Base-by-base conservation (phyloP, 495 filamentous ascomycete genomes). In the Lentithecium fluviatile region DNA sequence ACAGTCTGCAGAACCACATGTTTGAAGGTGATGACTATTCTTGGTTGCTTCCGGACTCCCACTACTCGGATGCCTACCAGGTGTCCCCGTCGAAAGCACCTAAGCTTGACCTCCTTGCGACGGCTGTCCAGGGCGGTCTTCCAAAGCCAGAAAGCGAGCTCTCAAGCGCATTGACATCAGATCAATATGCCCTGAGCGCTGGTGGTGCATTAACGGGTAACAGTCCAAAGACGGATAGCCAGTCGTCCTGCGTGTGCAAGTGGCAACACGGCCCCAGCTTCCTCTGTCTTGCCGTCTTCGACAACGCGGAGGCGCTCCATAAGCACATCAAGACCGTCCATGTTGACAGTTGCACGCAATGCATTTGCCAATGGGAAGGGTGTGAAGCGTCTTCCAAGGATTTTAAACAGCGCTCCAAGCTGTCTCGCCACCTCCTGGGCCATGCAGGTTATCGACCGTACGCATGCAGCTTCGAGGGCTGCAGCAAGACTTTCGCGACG, bases 331-430 rank as follows among this genome's bases (percentile, higher is more conserved):
- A 69, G 45, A 32, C 47, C 13, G 38, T 26, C 20, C 66, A 69
- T 34, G 58, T 65, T 7, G 58, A 62, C 56, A 54, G 50, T 50
- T 59, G 56, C 43, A 56, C 43, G 8, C 24, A 34, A 19, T 69
- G 52, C 43, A 25, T 58, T 34, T 69, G 66, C 36, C 62, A 62
- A 50, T 69, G 66, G 66, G 52, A 57, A 26, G 50, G 54, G 10
- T 69, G 66, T 29, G 65, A 69, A 21, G 26, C 51, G 6, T 43
- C 4, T 6, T 23, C 13, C 25, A 65, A 60, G 29, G 66, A 69
- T 45, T 65, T 62, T 53, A 69, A 69, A 32, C 66, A 69, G 49
- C 56, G 66, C 19, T 62, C 57, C 2, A 69, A 69, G 36, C 51
- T 69, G 21, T 52, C 25, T 26, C 51, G 66, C 20, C 66, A 69